Conservation (phyloP, 176 grass and related monocot genomes). For the Thinopyrum elongatum region DNA sequence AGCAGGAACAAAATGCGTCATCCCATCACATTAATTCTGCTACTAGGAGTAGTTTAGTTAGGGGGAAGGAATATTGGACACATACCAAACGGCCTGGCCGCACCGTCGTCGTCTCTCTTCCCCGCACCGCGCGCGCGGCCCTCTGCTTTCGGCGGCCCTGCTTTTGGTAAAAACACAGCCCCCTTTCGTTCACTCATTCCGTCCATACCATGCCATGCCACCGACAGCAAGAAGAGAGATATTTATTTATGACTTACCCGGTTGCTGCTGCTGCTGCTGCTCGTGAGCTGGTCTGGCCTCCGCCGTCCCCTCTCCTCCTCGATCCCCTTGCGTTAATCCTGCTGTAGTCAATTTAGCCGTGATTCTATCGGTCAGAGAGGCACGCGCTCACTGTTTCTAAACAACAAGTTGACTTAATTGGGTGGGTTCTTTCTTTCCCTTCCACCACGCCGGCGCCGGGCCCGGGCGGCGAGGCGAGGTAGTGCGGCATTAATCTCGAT, state of each 20-base stretch:
- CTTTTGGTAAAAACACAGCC: constrained; percentile 7
- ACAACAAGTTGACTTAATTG: not conserved
- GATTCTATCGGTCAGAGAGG: not conserved
- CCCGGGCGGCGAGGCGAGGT: too few species aligned
- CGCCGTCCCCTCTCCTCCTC: not conserved
- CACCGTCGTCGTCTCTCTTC: not conserved
- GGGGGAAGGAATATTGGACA: not conserved
- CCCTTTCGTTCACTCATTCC: not conserved
- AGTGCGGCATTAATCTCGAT: not conserved
- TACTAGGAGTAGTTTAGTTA: not conserved
- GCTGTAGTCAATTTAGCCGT: not conserved
- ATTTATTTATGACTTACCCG: not conserved
- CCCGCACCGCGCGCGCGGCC: not conserved
- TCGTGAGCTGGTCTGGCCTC: not conserved
- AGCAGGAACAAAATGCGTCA: too few species aligned
- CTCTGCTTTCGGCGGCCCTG: constrained; percentile 29
- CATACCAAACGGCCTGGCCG: constrained; percentile 46
- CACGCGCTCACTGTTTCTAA: not conserved
- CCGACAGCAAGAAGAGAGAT: not conserved
- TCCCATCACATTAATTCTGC: not conserved
- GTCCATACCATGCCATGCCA: not conserved
- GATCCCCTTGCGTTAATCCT: not conserved
- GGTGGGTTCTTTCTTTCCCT: not conserved
- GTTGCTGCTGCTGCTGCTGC: not conserved
- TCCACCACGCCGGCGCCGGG: not conserved